Percentiles rank a stretch among this genome's conserved stretches.
These are phyloP conservation scores for Lecanicillium sp. DNA, from an alignment of 2,329 filamentous ascomycete genomes.

Conservation along the genomic window DNA sequence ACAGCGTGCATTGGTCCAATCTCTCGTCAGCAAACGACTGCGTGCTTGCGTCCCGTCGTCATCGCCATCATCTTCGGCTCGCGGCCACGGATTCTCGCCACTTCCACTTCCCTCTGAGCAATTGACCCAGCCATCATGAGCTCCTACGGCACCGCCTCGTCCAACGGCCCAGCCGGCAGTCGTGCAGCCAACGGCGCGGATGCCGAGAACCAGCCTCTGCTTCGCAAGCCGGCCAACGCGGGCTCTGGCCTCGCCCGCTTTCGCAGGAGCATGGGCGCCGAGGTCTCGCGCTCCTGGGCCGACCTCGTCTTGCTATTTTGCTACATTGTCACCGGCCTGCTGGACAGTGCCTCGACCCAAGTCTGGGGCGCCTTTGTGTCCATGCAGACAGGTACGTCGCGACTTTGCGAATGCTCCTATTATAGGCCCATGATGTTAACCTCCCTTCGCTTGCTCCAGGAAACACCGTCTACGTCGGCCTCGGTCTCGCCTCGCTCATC, in stretches of 20 bases:
- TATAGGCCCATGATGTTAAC: not conserved
- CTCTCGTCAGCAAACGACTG: too few relatives aligned
- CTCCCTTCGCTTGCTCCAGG: constrained; percentile 27
- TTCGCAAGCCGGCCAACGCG: constrained; percentile 15
- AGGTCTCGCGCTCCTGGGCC: constrained; percentile 54
- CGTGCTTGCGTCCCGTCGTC: too few relatives aligned
- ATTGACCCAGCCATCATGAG: constrained; percentile 10
- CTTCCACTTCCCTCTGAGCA: too few relatives aligned
- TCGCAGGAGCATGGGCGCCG: constrained; percentile 26
- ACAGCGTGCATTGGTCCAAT: too few relatives aligned
- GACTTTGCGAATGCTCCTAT: not conserved
- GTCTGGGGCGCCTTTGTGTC: constrained; percentile 76
- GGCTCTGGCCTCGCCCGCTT: constrained; percentile 16
- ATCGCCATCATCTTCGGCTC: too few relatives aligned
- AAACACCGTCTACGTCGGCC: constrained; percentile 72
- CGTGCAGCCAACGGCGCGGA: not conserved
- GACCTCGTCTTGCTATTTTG: constrained; percentile 64
- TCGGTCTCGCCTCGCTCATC: constrained; percentile 56
- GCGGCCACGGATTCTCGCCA: too few relatives aligned
- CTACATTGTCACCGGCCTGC: constrained; percentile 69
- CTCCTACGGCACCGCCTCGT: constrained; percentile 11
- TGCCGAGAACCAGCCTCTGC: constrained; percentile 27
- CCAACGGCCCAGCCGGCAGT: constrained; percentile 10
- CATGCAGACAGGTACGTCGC: constrained; percentile 67
- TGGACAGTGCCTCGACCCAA: constrained; percentile 68